Percentiles rank a stretch among this genome's conserved stretches.
These are phyloP conservation scores for Trichophyton equinum DNA, from an alignment of 2,329 filamentous ascomycete genomes.

Conservation along the genomic window DNA sequence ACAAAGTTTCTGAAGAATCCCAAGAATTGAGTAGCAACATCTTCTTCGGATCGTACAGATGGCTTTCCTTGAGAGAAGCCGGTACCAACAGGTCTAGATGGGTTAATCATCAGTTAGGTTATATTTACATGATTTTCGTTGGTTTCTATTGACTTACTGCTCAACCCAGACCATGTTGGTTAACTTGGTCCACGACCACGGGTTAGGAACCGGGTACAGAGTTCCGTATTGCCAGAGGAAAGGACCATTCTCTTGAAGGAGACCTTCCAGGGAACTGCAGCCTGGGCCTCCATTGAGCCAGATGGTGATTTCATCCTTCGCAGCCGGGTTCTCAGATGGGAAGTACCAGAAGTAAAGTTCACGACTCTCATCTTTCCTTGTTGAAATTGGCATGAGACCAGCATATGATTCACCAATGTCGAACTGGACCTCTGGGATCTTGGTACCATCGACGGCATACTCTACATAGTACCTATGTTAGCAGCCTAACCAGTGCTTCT, in stretches of 20 bases:
- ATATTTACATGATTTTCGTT: background rate
- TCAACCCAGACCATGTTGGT: conserved; percentile 69
- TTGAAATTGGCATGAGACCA: conserved; percentile 43
- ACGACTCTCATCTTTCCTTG: conserved; percentile 32
- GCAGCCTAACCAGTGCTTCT: background rate
- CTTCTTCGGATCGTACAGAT: conserved; percentile 53
- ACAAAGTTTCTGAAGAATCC: conserved; percentile 72
- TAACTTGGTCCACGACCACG: conserved; percentile 61
- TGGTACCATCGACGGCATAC: conserved; percentile 51
- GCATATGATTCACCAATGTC: conserved; percentile 46
- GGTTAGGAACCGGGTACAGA: conserved; percentile 50
- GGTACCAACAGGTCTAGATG: conserved; percentile 40
- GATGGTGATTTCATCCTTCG: conserved; percentile 34
- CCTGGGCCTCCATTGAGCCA: conserved; percentile 44
- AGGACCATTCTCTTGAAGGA: conserved; percentile 66
- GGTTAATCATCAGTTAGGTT: conserved; percentile 6
- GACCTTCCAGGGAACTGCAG: conserved; percentile 50
- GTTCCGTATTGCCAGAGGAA: conserved; percentile 59
- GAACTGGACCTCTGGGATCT: conserved; percentile 56
- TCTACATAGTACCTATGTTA: conserved; percentile 26
- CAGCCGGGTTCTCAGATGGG: conserved; percentile 33
- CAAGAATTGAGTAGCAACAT: conserved; percentile 58
- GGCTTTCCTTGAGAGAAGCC: conserved; percentile 56
- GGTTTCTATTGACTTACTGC: conserved; percentile 36
- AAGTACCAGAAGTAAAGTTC: conserved; percentile 41